These are phyloP conservation scores for Hypoxylon sp. DNA, from an alignment of 2,329 filamentous ascomycete genomes.

Conservation along the genomic window DNA sequence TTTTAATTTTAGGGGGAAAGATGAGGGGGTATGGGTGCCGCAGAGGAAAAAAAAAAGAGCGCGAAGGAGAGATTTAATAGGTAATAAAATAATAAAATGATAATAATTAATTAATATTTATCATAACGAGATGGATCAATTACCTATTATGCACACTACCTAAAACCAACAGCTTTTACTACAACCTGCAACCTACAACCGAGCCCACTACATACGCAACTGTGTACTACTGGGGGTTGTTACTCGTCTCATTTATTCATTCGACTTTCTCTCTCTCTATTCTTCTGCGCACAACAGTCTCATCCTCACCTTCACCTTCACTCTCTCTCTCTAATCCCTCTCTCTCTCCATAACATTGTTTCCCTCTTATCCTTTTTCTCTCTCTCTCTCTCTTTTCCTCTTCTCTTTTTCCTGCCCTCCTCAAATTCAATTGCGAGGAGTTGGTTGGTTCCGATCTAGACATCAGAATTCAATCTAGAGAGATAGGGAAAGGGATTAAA, in stretches of 20 bases:
- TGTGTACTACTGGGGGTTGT: conserved; percentile 28
- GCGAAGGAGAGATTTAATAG: no score
- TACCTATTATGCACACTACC: conserved; percentile 32
- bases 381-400: conserved; percentile 12
- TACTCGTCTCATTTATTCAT: conserved; percentile 36
- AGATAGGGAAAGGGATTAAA: background rate
- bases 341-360: conserved; percentile 27
- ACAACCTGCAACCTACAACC: no score
- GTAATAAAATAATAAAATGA: no score
- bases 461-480: conserved; percentile 14
- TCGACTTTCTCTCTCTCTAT: conserved; percentile 20
- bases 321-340: conserved; percentile 30
- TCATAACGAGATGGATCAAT: conserved; percentile 30
- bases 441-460: conserved; percentile 17
- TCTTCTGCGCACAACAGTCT: conserved; percentile 17
- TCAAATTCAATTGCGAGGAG: conserved; percentile 20
- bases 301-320: conserved; percentile 18
- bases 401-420: conserved; percentile 12
- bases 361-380: conserved; percentile 21
- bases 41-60: conserved; percentile 5
- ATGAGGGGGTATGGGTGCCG: conserved; percentile 1
- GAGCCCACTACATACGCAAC: conserved; percentile 33
- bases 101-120: conserved; percentile 18
- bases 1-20: conserved; percentile 20
- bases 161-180: conserved; percentile 37